These are phyloP conservation scores for Sherardia arvensis DNA, from an alignment of 257 asterid genomes.

Conservation along the genomic window DNA sequence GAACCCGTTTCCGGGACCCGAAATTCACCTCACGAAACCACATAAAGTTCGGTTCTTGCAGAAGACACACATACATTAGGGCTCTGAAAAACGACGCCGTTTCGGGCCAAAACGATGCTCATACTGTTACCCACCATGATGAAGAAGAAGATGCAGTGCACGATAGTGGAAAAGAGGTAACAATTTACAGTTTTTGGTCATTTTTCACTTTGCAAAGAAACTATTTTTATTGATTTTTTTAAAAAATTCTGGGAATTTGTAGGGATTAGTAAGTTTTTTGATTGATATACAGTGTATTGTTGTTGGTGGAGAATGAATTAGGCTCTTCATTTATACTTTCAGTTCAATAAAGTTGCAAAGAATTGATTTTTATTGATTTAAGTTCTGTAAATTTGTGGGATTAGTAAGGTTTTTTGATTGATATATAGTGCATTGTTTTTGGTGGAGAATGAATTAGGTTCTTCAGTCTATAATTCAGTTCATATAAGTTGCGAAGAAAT, in stretches of 20 bases:
- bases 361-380: background rate
- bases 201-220: background rate
- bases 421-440: background rate
- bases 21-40: conserved; percentile 17
- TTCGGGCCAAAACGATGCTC: conserved; percentile 24
- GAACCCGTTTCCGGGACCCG: conserved; percentile 29
- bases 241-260: no score
- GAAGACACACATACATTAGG: conserved; percentile 6
- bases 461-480: no score
- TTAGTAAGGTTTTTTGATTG: background rate
- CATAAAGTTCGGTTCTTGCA: conserved; percentile 3
- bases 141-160: conserved; percentile 16
- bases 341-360: no score
- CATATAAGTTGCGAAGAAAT: no score
- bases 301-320: conserved; percentile 16
- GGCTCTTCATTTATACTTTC: no score
- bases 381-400: no score
- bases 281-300: background rate
- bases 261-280: background rate
- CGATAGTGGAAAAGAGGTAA: conserved; percentile 70
- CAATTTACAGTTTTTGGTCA: background rate
- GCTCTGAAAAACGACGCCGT: conserved; percentile 55
- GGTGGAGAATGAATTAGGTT: conserved; percentile 38
- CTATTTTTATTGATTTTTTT: background rate
- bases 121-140: conserved; percentile 16